A percentile compares a stretch with the other conserved stretches of the same genome.
phyloP scores from a whole-genome alignment of 2,329 filamentous ascomycete species.

The Fusarium anguioides region DNA sequence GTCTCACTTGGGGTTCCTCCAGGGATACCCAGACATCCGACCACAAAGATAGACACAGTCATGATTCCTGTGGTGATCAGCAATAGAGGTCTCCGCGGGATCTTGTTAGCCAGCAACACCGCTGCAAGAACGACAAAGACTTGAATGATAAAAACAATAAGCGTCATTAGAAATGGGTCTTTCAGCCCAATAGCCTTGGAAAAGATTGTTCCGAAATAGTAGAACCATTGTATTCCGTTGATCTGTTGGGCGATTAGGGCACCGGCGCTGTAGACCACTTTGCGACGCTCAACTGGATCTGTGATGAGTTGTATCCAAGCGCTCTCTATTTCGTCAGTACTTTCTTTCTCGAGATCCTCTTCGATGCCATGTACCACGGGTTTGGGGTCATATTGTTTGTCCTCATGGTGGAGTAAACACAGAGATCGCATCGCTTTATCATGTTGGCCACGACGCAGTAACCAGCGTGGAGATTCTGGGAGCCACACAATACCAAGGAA shows the following conservation, averaged over 20 bases:
- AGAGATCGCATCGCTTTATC: constrained; percentile 55
- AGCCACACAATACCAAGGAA: constrained; percentile 39
- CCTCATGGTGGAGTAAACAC: constrained; percentile 55
- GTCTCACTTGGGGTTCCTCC: constrained; percentile 41
- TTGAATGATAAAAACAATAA: constrained; percentile 57
- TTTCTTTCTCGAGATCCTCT: constrained; percentile 54
- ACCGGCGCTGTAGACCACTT: constrained; percentile 57
- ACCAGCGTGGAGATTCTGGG: constrained; percentile 47
- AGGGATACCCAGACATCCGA: constrained; percentile 55
- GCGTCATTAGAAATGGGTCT: constrained; percentile 55
- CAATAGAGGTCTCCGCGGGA: constrained; percentile 53
- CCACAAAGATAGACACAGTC: constrained; percentile 54
- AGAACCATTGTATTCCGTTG: constrained; percentile 61
- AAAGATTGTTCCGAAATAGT: constrained; percentile 57
- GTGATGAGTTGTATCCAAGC: constrained; percentile 54
- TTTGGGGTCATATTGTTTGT: constrained; percentile 52
- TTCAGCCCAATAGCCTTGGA: constrained; percentile 54
- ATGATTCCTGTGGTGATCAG: constrained; percentile 54
- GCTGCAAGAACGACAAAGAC: constrained; percentile 54
- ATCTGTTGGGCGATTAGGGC: constrained; percentile 61
- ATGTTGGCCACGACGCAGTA: constrained; percentile 53
- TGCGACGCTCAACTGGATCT: constrained; percentile 59
- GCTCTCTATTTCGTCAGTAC: constrained; percentile 45
- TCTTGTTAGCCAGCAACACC: constrained; percentile 54
- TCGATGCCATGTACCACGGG: constrained; percentile 56